A percentile compares a stretch with the other conserved stretches of the same genome.
Evolutionary conservation across 495 filamentous ascomycete genomes (phyloP).

Genomic region (Trichoderma erinaceum): DNA sequence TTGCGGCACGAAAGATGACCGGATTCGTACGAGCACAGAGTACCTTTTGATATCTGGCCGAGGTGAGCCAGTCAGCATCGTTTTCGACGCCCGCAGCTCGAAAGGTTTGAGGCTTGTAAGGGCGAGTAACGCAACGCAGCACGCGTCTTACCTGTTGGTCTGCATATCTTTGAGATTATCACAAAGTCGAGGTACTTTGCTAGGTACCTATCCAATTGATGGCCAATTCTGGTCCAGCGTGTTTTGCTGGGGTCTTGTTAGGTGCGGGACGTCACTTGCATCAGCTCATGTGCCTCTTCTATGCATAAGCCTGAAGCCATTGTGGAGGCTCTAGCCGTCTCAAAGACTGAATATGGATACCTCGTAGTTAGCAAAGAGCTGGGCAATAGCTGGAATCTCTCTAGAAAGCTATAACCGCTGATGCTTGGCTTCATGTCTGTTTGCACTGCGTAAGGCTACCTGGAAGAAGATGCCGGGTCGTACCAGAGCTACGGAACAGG

Average conservation of each 20-base stretch:
- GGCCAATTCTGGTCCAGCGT: too few relatives aligned
- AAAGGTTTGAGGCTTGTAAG: background rate
- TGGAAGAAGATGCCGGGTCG: background rate
- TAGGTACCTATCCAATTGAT: too few relatives aligned
- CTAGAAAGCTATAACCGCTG: background rate
- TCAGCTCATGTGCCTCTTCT: background rate
- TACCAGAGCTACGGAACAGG: background rate
- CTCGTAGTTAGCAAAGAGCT: background rate
- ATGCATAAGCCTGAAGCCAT: background rate
- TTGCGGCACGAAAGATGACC: background rate
- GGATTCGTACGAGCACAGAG: background rate
- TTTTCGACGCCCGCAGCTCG: background rate
- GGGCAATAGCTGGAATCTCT: background rate
- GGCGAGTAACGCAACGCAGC: background rate
- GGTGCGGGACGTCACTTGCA: too few relatives aligned
- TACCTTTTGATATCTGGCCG: background rate
- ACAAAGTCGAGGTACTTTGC: background rate
- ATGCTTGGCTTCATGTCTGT: background rate
- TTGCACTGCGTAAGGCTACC: background rate
- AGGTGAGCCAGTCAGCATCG: conserved; percentile 3
- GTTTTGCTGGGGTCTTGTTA: too few relatives aligned
- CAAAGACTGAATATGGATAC: background rate
- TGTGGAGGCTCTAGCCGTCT: background rate
- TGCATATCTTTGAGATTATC: too few relatives aligned
- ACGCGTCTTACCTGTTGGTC: too few relatives aligned